phyloP scores from a whole-genome alignment of 257 asterid genomes.

The Gynochthodes officinalis region DNA sequence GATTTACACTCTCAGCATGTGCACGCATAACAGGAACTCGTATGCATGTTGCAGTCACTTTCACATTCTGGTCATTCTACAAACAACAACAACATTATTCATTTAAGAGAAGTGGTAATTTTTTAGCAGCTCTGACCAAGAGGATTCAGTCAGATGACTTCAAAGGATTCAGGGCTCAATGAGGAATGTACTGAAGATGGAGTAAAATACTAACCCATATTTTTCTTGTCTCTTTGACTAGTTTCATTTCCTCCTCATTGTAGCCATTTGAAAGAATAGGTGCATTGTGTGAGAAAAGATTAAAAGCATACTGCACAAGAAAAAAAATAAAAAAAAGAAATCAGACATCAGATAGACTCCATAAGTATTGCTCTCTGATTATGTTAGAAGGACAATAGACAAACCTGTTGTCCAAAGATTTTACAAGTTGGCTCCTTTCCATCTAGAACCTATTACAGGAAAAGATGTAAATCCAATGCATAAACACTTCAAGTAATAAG shows the following conservation, averaged over 20 bases:
- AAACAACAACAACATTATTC: conserved; percentile 7
- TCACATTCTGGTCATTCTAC: conserved; percentile 64
- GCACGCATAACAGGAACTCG: conserved; percentile 99
- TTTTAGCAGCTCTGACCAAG: background rate
- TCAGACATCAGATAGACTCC: background rate
- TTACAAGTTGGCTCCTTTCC: conserved; percentile 89
- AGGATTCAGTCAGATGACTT: background rate
- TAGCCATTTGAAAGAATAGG: conserved; percentile 86
- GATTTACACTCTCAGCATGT: conserved; percentile 95
- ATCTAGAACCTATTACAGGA: conserved; percentile 53
- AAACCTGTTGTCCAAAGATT: conserved; percentile 76
- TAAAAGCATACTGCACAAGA: conserved; percentile 83
- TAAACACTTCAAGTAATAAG: conserved; percentile 1
- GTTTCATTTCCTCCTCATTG: conserved; percentile 98
- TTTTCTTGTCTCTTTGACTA: conserved; percentile 90
- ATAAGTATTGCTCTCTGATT: background rate
- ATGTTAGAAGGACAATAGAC: conserved; percentile 11
- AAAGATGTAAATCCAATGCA: conserved; percentile 3
- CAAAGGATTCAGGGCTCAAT: background rate
- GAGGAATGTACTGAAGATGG: background rate
- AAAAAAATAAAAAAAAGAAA: background rate
- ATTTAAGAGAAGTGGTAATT: background rate
- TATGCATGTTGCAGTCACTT: conserved; percentile 94
- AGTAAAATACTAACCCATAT: conserved; percentile 66
- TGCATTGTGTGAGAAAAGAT: conserved; percentile 95